Evolutionary conservation across 148 eudicot genomes (phyloP).

Genomic region (Chenopodium quinoa): DNA sequence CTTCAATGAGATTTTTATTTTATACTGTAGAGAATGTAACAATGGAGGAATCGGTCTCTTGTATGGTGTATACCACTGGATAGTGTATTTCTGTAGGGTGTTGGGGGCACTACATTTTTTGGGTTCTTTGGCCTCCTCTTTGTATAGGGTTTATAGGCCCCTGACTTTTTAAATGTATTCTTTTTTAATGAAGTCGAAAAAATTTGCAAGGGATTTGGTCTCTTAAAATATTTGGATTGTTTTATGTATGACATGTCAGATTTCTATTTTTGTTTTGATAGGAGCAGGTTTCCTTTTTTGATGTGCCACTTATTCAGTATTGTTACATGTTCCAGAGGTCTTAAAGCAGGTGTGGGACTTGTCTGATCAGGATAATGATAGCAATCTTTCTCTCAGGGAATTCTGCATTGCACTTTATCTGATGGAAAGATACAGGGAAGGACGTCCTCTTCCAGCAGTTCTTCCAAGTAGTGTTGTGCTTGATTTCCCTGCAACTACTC

Average conservation of each 20-base stretch:
- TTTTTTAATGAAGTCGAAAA: too few relatives aligned
- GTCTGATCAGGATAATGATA: conserved; percentile 98
- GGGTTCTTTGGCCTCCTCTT: background rate
- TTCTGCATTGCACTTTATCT: conserved; percentile 96
- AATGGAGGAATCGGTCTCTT: background rate
- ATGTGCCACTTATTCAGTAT: conserved; percentile 23
- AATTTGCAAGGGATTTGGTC: background rate
- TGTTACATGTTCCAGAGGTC: conserved; percentile 66
- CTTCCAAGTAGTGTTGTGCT: conserved; percentile 57
- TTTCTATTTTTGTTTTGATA: background rate
- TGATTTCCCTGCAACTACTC: conserved; percentile 60
- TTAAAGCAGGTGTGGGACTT: conserved; percentile 99
- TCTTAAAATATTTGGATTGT: background rate
- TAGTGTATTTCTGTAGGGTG: background rate
- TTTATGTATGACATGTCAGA: background rate
- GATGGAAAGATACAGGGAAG: conserved; percentile 94
- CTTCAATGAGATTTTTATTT: background rate
- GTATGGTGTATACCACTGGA: too few relatives aligned
- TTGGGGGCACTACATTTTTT: background rate
- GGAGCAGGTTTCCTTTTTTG: background rate
- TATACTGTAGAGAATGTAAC: background rate
- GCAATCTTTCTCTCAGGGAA: conserved; percentile 95
- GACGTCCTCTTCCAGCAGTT: conserved; percentile 77
- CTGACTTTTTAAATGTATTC: background rate
- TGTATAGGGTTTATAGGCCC: background rate